phyloP scores from a whole-genome alignment of 371 early-diverging fungal species.

The Rhizopus arrhizus region DNA sequence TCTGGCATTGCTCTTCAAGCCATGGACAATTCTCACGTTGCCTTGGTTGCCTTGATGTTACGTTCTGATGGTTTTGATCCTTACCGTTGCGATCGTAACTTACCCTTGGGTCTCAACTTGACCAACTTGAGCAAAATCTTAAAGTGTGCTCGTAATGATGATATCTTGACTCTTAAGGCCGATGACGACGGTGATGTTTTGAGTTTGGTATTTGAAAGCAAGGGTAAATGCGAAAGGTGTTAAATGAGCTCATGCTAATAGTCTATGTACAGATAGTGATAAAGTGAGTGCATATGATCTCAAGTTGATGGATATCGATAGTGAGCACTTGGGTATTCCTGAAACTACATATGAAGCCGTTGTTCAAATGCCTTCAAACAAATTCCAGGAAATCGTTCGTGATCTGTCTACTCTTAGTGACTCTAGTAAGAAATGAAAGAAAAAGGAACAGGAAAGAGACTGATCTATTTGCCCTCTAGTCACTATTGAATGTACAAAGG shows the following conservation, averaged over 20 bases:
- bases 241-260: too few species aligned
- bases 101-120: slow-evolving; percentile 92
- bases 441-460: not conserved
- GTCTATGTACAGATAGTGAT: slow-evolving; percentile 65
- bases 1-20: slow-evolving; percentile 97
- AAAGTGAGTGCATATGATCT: slow-evolving; percentile 91
- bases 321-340: slow-evolving; percentile 95
- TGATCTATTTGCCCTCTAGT: slow-evolving; percentile 45
- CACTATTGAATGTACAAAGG: slow-evolving; percentile 88
- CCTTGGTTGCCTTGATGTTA: slow-evolving; percentile 89
- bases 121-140: slow-evolving; percentile 88
- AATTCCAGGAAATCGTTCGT: slow-evolving; percentile 92
- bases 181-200: slow-evolving; percentile 87
- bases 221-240: slow-evolving; percentile 41
- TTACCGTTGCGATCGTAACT: slow-evolving; percentile 93
- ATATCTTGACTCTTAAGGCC: slow-evolving; percentile 88
- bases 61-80: slow-evolving; percentile 93
- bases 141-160: slow-evolving; percentile 93
- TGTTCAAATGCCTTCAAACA: slow-evolving; percentile 84
- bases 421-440: slow-evolving; percentile 59
- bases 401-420: slow-evolving; percentile 89
- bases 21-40: slow-evolving; percentile 99
- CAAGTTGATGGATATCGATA: slow-evolving; percentile 97
- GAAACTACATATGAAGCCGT: slow-evolving; percentile 91
- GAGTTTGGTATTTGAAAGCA: slow-evolving; percentile 83